Evolutionary conservation across 352 stramenopile species (phyloP).

Genomic region (Globisporangium heterothallicum): DNA sequence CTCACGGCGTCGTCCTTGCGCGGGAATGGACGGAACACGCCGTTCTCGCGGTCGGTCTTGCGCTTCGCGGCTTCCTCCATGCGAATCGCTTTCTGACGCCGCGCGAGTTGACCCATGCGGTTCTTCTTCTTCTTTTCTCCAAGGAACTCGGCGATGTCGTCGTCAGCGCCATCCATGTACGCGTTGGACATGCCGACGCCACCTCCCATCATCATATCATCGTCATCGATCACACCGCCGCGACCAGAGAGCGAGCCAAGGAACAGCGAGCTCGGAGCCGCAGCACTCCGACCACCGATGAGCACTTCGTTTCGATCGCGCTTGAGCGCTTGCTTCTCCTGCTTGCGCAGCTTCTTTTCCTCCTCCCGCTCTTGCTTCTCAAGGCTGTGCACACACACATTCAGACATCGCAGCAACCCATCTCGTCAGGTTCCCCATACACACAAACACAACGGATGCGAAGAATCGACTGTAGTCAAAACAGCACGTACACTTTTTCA

Average conservation of each 20-base stretch:
- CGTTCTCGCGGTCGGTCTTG: conserved; percentile 38
- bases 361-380: conserved; percentile 46
- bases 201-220: conserved; percentile 6
- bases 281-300: conserved; percentile 56
- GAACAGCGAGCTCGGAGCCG: conserved; percentile 61
- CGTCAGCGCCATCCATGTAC: conserved; percentile 46
- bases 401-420: too few species aligned
- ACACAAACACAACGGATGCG: conserved; percentile 2
- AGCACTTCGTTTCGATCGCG: conserved; percentile 41
- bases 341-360: conserved; percentile 50
- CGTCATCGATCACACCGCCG: conserved; percentile 25
- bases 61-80: conserved; percentile 50
- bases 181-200: conserved; percentile 14
- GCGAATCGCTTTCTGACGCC: conserved; percentile 72
- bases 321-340: conserved; percentile 65
- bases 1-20: conserved; percentile 14
- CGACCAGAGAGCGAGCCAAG: conserved; percentile 65
- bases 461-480: not conserved
- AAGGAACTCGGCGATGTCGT: conserved; percentile 82
- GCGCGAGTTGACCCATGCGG: conserved; percentile 67
- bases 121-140: conserved; percentile 87
- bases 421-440: too few species aligned
- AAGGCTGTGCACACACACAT: too few species aligned
- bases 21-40: conserved; percentile 34
- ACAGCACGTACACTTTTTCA: conserved; percentile 17